These are phyloP conservation scores for Phialophora chinensis DNA, from an alignment of 2,329 filamentous ascomycete genomes.

Conservation along the genomic window DNA sequence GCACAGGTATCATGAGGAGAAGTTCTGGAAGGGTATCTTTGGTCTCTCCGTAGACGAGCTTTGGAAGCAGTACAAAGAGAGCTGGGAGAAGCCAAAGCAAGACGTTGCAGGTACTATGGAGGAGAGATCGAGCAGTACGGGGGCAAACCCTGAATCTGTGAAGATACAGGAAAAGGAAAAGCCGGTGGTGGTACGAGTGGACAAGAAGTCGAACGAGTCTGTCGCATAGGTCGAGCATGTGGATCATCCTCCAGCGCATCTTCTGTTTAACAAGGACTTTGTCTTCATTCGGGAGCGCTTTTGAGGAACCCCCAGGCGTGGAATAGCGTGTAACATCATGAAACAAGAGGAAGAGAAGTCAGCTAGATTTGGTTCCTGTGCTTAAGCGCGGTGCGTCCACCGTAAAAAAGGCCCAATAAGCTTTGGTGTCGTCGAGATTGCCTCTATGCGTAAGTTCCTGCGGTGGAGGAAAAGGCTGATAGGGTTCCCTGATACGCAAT, in stretches of 20 bases:
- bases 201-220: slow-evolving; percentile 17
- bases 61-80: slow-evolving; percentile 73
- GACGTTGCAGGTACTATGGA: slow-evolving; percentile 21
- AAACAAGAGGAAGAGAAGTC: not conserved
- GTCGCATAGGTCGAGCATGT: slow-evolving; percentile 8
- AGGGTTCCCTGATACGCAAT: not conserved
- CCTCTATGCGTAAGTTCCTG: not conserved
- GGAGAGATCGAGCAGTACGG: slow-evolving; percentile 12
- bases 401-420: not conserved
- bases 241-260: not conserved
- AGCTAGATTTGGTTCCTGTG: not conserved
- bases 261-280: not conserved
- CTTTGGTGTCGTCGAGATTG: not conserved
- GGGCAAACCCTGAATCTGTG: slow-evolving; percentile 2
- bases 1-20: slow-evolving; percentile 67
- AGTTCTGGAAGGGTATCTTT: slow-evolving; percentile 72
- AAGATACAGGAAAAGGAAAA: slow-evolving; percentile 15
- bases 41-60: slow-evolving; percentile 70
- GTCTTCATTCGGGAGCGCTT: not conserved
- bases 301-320: not conserved
- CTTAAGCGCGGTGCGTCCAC: not conserved
- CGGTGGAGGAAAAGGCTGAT: not conserved
- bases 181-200: slow-evolving; percentile 5
- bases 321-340: not conserved
- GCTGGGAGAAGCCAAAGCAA: slow-evolving; percentile 48